phyloP scores from a whole-genome alignment of 208 protist genomes.

The Acanthamoeba castellanii region DNA sequence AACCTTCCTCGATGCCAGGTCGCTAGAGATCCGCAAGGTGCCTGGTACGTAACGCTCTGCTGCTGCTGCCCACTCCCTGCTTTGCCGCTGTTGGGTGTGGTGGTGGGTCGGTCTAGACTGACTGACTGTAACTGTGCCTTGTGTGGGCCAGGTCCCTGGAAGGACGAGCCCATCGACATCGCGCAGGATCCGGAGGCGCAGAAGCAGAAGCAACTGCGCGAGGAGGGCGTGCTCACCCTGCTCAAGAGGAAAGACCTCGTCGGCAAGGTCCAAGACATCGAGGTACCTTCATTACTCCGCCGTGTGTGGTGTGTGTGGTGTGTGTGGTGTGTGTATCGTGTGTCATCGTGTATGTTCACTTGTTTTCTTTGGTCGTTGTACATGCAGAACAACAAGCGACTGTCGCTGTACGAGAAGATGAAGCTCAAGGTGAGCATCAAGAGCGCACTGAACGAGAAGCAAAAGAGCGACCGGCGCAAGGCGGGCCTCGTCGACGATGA shows the following conservation, averaged over 20 bases:
- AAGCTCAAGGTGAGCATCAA: constrained; percentile 32
- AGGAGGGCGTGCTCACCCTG: constrained; percentile 12
- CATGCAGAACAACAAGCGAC: not conserved
- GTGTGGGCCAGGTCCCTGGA: not conserved
- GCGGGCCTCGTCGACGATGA: not conserved
- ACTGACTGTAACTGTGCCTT: no score
- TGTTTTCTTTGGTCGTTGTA: not conserved
- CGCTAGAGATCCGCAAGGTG: constrained; percentile 2
- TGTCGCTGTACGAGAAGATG: constrained; percentile 37
- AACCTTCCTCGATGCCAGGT: not conserved
- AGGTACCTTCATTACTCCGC: not conserved
- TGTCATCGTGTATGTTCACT: not conserved
- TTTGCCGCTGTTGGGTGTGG: not conserved
- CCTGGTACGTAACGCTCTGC: not conserved
- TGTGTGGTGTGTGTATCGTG: not conserved
- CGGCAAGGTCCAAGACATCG: not conserved
- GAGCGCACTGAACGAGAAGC: constrained; percentile 13
- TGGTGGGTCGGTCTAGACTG: no score
- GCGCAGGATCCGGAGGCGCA: not conserved
- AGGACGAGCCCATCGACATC: not conserved
- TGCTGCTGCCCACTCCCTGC: not conserved
- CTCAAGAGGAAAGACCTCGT: constrained; percentile 29
- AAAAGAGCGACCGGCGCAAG: not conserved
- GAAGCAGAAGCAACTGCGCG: constrained; percentile 3
- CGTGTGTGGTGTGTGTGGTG: not conserved